Conservation (phyloP, 2,329 filamentous ascomycete species). For the Chrysoporthe cubensis region DNA sequence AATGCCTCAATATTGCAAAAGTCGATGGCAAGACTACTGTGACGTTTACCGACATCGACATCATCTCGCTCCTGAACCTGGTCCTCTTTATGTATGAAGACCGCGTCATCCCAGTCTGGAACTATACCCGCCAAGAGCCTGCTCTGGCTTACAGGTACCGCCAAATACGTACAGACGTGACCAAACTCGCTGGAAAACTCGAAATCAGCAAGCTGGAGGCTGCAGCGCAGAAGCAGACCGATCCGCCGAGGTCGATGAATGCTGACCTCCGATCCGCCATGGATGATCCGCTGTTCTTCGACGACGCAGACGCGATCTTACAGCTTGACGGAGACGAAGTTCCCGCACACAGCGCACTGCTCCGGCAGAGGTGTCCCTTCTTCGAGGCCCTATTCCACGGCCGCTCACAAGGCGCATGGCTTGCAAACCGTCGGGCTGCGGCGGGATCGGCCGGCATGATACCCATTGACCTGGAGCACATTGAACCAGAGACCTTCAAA, state of each 20-base stretch:
- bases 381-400: slow-evolving; percentile 89
- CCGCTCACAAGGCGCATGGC: slow-evolving; percentile 83
- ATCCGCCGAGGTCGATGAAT: slow-evolving; percentile 66
- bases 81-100: slow-evolving; percentile 83
- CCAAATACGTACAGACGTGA: slow-evolving; percentile 81
- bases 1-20: slow-evolving; percentile 62
- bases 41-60: slow-evolving; percentile 70
- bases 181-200: slow-evolving; percentile 77
- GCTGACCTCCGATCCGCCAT: slow-evolving; percentile 73
- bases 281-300: slow-evolving; percentile 71
- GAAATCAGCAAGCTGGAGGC: slow-evolving; percentile 74
- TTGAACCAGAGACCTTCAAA: slow-evolving; percentile 72
- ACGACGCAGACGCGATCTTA: slow-evolving; percentile 77
- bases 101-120: slow-evolving; percentile 82
- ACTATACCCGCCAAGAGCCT: slow-evolving; percentile 69
- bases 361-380: slow-evolving; percentile 88
- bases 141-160: slow-evolving; percentile 74
- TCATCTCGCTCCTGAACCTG: slow-evolving; percentile 79
- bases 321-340: slow-evolving; percentile 77
- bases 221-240: slow-evolving; percentile 74
- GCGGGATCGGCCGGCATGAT: slow-evolving; percentile 49
- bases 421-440: slow-evolving; percentile 67
- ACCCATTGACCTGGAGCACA: slow-evolving; percentile 80
- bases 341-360: slow-evolving; percentile 73
- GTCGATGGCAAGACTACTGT: slow-evolving; percentile 58